Evolutionary conservation across 1,139 yeast species (phyloP), one percentile per base, ranked within the genome.

Genomic region (Geotrichum histeridarum): DNA sequence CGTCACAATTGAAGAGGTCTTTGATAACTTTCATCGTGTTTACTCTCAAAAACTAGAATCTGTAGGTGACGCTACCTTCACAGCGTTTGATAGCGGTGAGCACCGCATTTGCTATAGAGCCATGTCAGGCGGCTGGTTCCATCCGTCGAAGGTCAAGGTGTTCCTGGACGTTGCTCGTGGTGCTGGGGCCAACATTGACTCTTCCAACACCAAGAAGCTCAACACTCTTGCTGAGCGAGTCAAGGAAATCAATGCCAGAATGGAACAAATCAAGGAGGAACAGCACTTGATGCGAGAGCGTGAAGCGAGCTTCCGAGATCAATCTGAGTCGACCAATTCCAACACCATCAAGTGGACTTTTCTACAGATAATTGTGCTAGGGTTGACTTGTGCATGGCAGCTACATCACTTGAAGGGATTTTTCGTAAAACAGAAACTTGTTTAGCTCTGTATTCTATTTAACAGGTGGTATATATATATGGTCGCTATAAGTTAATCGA

Each of bases 31-130:
- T 64, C 87, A 84, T 64, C 78, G 86, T 54, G 86, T 85, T 46
- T 82, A 82, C 46, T 79, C 81, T 64, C 89, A 83, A 68, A 79
- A 78, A 64, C 81, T 83, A 14, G 67, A 76, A 6, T 73, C 86
- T 31, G 68, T 71, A 31, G 87, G 89, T 38, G 83, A 81, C 59
- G 83, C 84, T 69, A 79, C 86, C 18, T 84, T 83, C 70, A 79
- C 82, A 33, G 84, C 91, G 1, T 73, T 81, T 49, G 89, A 82
- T 50, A 75, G 82, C 37, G 94, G 94, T 45, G 87, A 83, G 64
- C 93, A 86, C 71, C 73, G 80, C 63, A 77, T 86, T 49, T 86
- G 94, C 70, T 75, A 84, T 63, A 81, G 83, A 56, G 85, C 89
- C 4, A 77, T 80, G 60, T 75, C 81, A 38, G 78, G 78, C 60